Base-by-base conservation (phyloP, 2,329 filamentous ascomycete genomes). In the Trichoderma polysporum region DNA sequence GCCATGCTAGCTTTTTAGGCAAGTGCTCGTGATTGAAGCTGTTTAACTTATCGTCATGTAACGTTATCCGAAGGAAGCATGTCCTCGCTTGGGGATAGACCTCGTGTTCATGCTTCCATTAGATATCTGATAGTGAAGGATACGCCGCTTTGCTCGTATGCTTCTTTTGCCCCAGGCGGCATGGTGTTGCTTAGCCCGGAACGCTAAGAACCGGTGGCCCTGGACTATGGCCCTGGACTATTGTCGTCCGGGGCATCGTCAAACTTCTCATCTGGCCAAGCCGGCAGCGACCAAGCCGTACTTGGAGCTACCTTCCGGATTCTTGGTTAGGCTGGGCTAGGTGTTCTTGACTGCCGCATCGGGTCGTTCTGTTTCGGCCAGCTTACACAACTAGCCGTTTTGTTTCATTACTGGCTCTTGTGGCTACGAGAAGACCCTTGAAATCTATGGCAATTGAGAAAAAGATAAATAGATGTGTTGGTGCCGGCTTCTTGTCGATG, bases 221-320 rank as follows among this genome's bases (percentile, higher is more conserved):
- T 62, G 47, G 22, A 52, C n/a, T n/a, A n/a, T n/a, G 22, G 47
- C 33, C 59, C 47, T 62, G 47, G 22, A 52, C 35, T 25, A 53
- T 56, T 27, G 49, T n/a, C 27, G 27, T 45, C 60, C 37, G 50
- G 60, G 58, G 50, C 33, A 25, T 47, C 37, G 45, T 47, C 49
- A 31, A 29, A 53, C 49, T 53, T 63, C 35, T 35, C 49, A 37
- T n/a, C 35, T 22, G 60, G 60, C 27, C 60, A 63, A 31, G 35
- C 12, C 49, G 49, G 35, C 33, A 27, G n/a, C 31, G 49, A 19
- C 10, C 39, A n/a, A 47, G 60, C 60, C 60, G 50, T 50, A 31
- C 27, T 22, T 58, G 53, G 62, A 58, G 62, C 53, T 41, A 66
- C 62, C 62, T 66, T 66, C 62, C 62, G 53, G 53, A 66, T 66